Conservation (phyloP, 148 eudicot species). For the Polygonum maritimum region DNA sequence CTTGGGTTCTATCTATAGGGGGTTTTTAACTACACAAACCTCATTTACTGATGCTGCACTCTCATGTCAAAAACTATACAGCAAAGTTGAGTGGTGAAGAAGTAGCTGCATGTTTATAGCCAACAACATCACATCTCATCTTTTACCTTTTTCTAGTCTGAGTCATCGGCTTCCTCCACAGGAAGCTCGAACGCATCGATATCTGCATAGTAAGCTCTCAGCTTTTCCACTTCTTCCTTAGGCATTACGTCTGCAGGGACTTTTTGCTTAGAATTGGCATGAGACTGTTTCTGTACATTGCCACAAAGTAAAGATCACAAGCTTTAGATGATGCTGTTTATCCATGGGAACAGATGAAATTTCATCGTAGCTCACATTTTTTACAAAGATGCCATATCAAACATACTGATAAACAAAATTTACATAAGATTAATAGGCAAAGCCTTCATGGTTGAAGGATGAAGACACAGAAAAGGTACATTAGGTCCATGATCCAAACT, state of each 20-base stretch:
- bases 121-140: not conserved
- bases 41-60: constrained; percentile 2
- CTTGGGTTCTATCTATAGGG: not conserved
- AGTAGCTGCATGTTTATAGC: not conserved
- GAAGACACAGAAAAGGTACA: not conserved
- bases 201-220: constrained; percentile 34
- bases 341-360: not conserved
- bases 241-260: constrained; percentile 16
- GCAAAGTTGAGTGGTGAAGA: not conserved
- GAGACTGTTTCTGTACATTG: constrained; percentile 23
- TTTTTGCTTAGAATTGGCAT: constrained; percentile 11
- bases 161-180: constrained; percentile 23
- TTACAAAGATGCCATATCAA: not conserved
- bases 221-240: constrained; percentile 27
- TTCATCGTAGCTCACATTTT: not conserved
- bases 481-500: not conserved
- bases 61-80: not conserved
- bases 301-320: not conserved
- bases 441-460: not conserved
- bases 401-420: not conserved
- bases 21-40: not conserved
- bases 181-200: constrained; percentile 32
- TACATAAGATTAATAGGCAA: not conserved
- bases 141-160: constrained; percentile 7
- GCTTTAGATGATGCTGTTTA: not conserved